A percentile compares a stretch with the other conserved stretches of the same genome.
Evolutionary conservation across 352 stramenopile species (phyloP).

Genomic region (Globisporangium nagaii): DNA sequence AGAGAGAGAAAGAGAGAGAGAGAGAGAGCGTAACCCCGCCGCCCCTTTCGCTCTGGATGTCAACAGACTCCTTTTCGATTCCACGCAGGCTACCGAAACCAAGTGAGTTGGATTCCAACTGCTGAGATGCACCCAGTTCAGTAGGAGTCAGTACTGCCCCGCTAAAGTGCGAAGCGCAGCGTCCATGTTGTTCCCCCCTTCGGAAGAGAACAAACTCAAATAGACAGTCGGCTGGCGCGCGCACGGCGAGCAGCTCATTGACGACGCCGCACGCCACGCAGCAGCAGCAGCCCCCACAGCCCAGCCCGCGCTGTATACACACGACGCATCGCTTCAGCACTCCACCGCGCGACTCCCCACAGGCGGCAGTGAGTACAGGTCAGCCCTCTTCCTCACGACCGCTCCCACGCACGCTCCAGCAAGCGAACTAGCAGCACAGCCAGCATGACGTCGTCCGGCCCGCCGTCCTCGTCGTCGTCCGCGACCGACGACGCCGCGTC

Average conservation of each 20-base stretch:
- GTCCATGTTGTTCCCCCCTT: neutral
- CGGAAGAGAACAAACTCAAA: conserved; percentile 7
- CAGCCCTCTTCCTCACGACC: neutral
- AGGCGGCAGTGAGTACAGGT: neutral
- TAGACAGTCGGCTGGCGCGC: neutral
- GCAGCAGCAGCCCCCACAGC: neutral
- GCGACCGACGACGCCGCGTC: conserved; percentile 15
- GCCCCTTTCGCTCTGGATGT: too few species aligned
- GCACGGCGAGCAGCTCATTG: neutral
- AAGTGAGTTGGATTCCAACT: too few species aligned
- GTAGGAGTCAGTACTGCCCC: neutral
- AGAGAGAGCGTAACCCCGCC: too few species aligned
- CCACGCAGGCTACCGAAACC: too few species aligned
- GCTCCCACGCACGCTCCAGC: neutral
- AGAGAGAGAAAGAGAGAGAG: too few species aligned
- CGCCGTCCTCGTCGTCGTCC: conserved; percentile 16
- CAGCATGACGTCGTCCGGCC: conserved; percentile 54
- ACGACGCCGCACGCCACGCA: neutral
- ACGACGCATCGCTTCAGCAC: too few species aligned
- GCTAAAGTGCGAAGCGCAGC: neutral
- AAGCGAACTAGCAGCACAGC: conserved; percentile 14
- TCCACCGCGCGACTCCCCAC: neutral
- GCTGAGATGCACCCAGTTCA: too few species aligned
- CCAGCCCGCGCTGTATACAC: neutral
- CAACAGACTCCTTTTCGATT: too few species aligned